Conservation (phyloP, 2,329 filamentous ascomycete genomes). For the Dactylellina cionopaga region DNA sequence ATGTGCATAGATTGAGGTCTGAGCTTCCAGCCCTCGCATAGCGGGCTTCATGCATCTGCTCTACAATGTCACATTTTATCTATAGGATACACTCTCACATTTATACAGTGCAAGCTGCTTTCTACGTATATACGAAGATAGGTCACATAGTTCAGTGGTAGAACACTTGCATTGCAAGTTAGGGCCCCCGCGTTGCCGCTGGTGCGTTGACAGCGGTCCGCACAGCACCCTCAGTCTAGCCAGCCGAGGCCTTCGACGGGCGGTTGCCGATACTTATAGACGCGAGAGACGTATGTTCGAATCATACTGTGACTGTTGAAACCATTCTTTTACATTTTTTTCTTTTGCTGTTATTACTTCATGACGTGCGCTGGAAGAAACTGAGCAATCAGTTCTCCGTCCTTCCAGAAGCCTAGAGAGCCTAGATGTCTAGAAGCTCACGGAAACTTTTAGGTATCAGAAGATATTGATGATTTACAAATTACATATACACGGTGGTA, state of each 20-base stretch:
- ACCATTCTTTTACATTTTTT: conserved; percentile 4
- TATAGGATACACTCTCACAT: too few relatives aligned
- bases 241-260: background rate
- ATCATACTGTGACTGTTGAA: conserved; percentile 16
- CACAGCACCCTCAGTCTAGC: background rate
- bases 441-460: too few relatives aligned
- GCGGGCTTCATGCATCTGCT: too few relatives aligned
- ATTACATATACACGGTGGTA: too few relatives aligned
- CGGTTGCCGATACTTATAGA: background rate
- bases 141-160: conserved; percentile 15
- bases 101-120: background rate
- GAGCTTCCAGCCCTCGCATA: too few relatives aligned
- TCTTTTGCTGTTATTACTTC: background rate
- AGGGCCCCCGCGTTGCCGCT: background rate
- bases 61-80: too few relatives aligned
- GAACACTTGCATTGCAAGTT: background rate
- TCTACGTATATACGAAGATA: background rate
- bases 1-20: too few relatives aligned
- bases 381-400: too few relatives aligned
- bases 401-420: too few relatives aligned
- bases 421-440: too few relatives aligned
- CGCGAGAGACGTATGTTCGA: conserved; percentile 46
- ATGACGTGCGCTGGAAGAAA: background rate
- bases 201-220: background rate
- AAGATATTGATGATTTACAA: too few relatives aligned